Evolutionary conservation across 768 basidiomycete genomes (phyloP), one percentile per base, ranked within the genome.

Genomic region (Coprinellus aureogranulatus): DNA sequence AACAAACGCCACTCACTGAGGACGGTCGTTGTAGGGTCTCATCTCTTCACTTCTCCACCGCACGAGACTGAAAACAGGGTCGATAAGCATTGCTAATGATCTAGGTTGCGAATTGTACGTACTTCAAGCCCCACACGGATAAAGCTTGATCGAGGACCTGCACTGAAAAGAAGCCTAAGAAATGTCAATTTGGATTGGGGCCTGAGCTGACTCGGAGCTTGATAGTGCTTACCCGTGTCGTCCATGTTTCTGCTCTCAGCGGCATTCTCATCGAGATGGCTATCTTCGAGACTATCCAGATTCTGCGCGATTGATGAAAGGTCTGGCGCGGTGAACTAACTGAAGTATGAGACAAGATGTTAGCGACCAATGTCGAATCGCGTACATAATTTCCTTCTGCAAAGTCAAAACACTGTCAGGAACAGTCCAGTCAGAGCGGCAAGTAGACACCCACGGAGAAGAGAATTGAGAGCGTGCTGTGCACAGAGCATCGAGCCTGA

Each of bases 61-160:
- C 11, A 87, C 79, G 45, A 96, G 85, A 63, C 91, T 91, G 46
- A 31, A 53, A 8, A 25, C 42, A 18, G 46, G 23, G 50, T 45
- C 55, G 48, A 34, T 60, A 37, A 47, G 55, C 26, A 22, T 44
- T 58, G 44, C 46, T 39, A 26, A 41, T 54, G 54, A 26, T 31
- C 37, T 25, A 46, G 16, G 23, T 16, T 46, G 48, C 39, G 47
- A 45, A 52, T 47, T 63, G 48, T 22, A 66, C 76, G 62, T 64
- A 93, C 91, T 81, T 87, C 56, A 95, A 72, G 18, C 89, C 89
- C 89, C 88, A 95, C 12, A 94, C 86, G 65, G 86, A 80, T 48
- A 97, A 72, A 2, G 94, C 94, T 55, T 86, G 81, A 63, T 94
- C 90, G 18, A 96, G 69, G 1, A 96, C 94, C 61, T 94, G 92